Percentiles rank a stretch among this genome's conserved stretches.
Evolutionary conservation across 208 protist genomes (phyloP).

Genomic region (Acanthamoeba royreba): DNA sequence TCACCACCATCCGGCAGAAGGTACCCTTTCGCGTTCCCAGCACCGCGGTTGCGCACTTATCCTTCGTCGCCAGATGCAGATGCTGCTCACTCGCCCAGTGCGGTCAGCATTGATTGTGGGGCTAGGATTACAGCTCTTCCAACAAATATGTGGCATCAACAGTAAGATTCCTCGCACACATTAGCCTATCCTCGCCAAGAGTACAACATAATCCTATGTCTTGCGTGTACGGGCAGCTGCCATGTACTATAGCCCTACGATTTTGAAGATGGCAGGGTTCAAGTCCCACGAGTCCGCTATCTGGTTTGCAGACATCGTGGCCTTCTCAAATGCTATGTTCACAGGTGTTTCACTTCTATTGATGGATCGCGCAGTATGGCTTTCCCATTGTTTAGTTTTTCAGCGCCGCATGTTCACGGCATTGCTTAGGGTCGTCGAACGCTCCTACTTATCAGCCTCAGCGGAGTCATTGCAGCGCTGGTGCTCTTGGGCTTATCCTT

Average conservation of each 20-base stretch:
- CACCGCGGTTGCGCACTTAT: background rate
- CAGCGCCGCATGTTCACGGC: background rate
- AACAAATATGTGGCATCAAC: slow-evolving; percentile 91
- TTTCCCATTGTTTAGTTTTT: background rate
- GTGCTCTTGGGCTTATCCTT: slow-evolving; percentile 84
- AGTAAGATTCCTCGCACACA: slow-evolving; percentile 18
- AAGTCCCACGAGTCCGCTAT: slow-evolving; percentile 56
- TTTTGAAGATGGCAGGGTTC: slow-evolving; percentile 72
- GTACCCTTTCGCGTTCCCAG: background rate
- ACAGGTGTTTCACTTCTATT: slow-evolving; percentile 82
- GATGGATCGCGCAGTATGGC: slow-evolving; percentile 72
- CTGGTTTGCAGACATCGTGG: slow-evolving; percentile 84
- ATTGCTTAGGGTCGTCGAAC: slow-evolving; percentile 74
- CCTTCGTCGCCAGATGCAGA: background rate
- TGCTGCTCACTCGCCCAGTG: slow-evolving; percentile 76
- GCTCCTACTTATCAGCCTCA: slow-evolving; percentile 81
- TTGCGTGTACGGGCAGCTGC: slow-evolving; percentile 67
- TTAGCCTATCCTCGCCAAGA: background rate
- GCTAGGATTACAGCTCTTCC: slow-evolving; percentile 86
- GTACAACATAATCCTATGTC: background rate
- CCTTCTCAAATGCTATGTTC: slow-evolving; percentile 88
- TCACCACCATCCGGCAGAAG: background rate
- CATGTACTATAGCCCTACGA: slow-evolving; percentile 91
- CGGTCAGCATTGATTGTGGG: slow-evolving; percentile 82
- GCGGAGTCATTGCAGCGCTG: slow-evolving; percentile 78